Percentiles rank a stretch among this genome's conserved stretches.
These are phyloP conservation scores for Xerophyta viscosa DNA, from an alignment of 106 monocot genomes.

Conservation along the genomic window DNA sequence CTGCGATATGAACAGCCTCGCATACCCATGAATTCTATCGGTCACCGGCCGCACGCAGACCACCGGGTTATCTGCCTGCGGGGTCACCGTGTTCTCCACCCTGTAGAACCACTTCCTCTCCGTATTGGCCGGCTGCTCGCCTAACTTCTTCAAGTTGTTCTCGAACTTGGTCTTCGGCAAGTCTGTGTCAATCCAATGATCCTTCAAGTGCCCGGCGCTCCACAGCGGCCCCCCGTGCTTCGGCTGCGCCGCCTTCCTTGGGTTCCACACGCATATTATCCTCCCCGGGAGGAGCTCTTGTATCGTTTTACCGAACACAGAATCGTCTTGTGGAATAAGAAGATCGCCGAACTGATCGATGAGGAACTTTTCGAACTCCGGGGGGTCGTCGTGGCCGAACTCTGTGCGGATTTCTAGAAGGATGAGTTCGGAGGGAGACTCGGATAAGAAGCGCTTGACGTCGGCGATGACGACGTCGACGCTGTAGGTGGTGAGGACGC, in stretches of 20 bases:
- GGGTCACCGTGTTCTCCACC: conserved; percentile 93
- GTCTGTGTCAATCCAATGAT: conserved; percentile 95
- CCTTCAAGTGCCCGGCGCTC: conserved; percentile 40
- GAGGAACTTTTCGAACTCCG: conserved; percentile 59
- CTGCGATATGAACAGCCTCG: conserved; percentile 73
- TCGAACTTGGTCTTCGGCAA: conserved; percentile 83
- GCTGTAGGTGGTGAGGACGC: conserved; percentile 55
- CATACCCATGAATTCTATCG: conserved; percentile 45
- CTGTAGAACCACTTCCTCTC: conserved; percentile 71
- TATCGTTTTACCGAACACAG: conserved; percentile 51
- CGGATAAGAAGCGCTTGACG: conserved; percentile 53
- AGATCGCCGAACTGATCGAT: conserved; percentile 54
- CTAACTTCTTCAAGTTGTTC: conserved; percentile 64
- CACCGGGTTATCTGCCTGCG: conserved; percentile 77
- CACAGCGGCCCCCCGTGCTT: conserved; percentile 41
- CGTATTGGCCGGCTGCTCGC: conserved; percentile 38
- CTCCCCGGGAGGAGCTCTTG: conserved; percentile 67
- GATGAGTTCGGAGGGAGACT: conserved; percentile 50
- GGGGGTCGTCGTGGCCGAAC: conserved; percentile 79
- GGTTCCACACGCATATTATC: conserved; percentile 90
- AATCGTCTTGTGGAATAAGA: conserved; percentile 66
- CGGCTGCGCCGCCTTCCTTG: conserved; percentile 46
- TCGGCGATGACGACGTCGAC: conserved; percentile 57
- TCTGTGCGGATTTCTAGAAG: conserved; percentile 87
- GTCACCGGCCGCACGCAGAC: conserved; percentile 73